Conservation (phyloP, 192 early-diverging fungal species). For the Coemansia sp. region DNA sequence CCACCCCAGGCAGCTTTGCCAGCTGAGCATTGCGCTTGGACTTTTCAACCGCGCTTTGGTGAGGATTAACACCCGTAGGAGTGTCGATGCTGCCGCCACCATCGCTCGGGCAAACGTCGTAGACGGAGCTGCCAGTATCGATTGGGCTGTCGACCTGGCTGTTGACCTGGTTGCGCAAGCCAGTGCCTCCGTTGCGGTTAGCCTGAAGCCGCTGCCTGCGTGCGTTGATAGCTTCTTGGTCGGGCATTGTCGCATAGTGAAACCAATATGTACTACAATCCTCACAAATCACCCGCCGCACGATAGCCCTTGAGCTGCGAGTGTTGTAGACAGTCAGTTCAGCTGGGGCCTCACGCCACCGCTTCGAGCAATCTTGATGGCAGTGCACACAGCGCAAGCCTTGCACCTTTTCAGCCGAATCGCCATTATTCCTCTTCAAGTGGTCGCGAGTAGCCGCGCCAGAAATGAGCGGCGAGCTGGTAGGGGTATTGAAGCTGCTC, state of each 20-base stretch:
- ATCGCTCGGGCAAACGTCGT: background rate
- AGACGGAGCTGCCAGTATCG: background rate
- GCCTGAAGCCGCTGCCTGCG: conserved; percentile 16
- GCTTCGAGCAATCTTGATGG: conserved; percentile 16
- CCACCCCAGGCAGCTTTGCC: conserved; percentile 4
- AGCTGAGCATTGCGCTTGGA: conserved; percentile 6
- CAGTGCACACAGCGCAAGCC: conserved; percentile 42
- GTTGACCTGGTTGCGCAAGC: background rate
- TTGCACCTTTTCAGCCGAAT: background rate
- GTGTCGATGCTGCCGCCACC: background rate
- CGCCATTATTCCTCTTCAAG: background rate
- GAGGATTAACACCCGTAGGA: background rate
- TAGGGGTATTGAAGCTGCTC: conserved; percentile 30
- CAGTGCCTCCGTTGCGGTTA: background rate
- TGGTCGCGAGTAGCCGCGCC: conserved; percentile 20
- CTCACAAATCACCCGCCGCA: conserved; percentile 38
- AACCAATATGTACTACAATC: conserved; percentile 45
- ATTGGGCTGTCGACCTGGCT: background rate
- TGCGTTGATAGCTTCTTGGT: conserved; percentile 28
- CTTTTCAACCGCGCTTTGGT: background rate
- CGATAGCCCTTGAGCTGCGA: conserved; percentile 21
- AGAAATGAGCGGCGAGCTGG: conserved; percentile 27
- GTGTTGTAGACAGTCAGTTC: conserved; percentile 35
- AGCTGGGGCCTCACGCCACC: conserved; percentile 36
- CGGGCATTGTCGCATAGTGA: conserved; percentile 44